Base-by-base conservation (phyloP, 176 grass and related monocot genomes). In the Alloteropsis semialata region DNA sequence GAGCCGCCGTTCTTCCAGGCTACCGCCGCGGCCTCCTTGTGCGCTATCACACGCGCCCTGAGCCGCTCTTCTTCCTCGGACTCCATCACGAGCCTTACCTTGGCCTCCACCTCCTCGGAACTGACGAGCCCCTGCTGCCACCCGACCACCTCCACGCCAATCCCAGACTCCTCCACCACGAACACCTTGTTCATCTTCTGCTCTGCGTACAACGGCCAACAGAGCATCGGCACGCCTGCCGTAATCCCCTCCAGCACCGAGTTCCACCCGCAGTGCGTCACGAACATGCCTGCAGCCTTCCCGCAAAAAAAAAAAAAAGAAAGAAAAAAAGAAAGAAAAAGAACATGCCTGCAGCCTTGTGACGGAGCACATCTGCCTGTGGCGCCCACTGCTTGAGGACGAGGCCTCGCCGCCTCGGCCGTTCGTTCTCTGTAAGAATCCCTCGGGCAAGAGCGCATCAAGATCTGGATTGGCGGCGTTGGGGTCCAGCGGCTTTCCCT, bases 171-270 rank as follows among this genome's bases (percentile, higher is more conserved):
- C 17, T 89, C 83, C 10, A 83, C 72, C 63, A 94, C 22, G 44
- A 85, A 51, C n/a, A 89, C 58, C 92, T 87, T 93, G 79, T 93
- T 93, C 72, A 90, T 48, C 25, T 70, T 86, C 84, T 93, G 88
- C 87, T 93, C 84, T 21, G 91, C 14, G 13, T 74, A 87, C 17
- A 87, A 11, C 9, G 74, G 74, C 51, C 64, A 69, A 38, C 83
- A 85, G 0, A 77, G 4, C 55, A 90, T 87, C 10, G 76, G 49
- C 28, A 87, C 29, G 0, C 85, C 89, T 0, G 81, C 76, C 14
- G 10, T 24, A 19, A 92, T 37, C 8, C 57, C 82, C 37, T 92
- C 90, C 19, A 89, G 56, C 37, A 25, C 15, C 30, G 83, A 92
- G 81, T 89, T 91, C 86, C 86, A 89, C 13, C 90, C 86, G 11